Base-by-base conservation (phyloP, 1,284 basidiomycete genomes). In the Leccinum cinnamomeum region DNA sequence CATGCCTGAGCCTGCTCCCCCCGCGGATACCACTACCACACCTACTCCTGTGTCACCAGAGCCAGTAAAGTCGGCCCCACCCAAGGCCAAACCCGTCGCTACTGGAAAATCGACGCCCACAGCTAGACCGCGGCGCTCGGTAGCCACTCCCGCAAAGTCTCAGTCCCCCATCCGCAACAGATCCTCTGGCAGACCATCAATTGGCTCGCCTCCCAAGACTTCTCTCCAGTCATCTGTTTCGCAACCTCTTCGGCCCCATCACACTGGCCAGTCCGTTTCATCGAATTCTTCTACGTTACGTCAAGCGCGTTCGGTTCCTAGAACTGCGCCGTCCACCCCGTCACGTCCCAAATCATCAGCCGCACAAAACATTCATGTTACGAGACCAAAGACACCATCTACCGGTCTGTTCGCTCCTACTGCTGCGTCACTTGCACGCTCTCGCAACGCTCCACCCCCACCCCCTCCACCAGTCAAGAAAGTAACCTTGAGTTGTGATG, bases 331-430 rank as follows among this genome's bases (percentile, higher is more conserved):
- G 12, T 66, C 77, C 18, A 79, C 79, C 0, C 78, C 82, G 11
- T 70, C 78, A 18, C 79, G 80, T 60, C 76, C 84, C 39, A 84
- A 83, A 75, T 82, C 82, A 5, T 77, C 81, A 7, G 61, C 70
- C 5, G 67, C 74, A 48, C 67, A 75, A 14, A 58, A 70, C 41
- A 65, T 73, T 5, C 51, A 64, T 41, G 55, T 60, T 16, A 50
- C 70, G 33, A 78, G 81, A 62, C 76, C 84, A n/a, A 86, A 84
- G 70, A 85, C 84, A 0, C 83, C 83, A 3, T 82, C 82, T 18
- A 76, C 80, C 5, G 86, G 88, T 12, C 72, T 92, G 12, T 91
- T 87, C 69, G 89, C 90, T 12, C 90, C 90, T 1, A 92, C 90
- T 0, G 90, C 89, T 2, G 88, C 90, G 4, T 91, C 90, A 7